These are phyloP conservation scores for Lasiodiplodia hormozganensis DNA, from an alignment of 2,329 filamentous ascomycete species.

Conservation along the genomic window DNA sequence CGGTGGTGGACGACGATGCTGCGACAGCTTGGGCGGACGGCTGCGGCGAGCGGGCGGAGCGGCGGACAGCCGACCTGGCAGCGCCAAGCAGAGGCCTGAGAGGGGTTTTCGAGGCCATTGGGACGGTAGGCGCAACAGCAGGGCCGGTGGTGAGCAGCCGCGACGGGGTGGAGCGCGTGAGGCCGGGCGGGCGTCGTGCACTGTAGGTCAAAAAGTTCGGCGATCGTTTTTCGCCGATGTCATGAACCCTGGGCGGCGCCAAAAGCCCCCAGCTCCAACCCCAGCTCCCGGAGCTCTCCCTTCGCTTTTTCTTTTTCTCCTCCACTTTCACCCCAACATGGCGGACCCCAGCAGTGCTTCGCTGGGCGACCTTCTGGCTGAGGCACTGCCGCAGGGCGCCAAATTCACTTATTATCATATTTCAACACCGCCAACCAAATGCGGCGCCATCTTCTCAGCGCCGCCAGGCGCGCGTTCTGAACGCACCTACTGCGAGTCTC, in stretches of 20 bases:
- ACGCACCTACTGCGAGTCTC: conserved; percentile 84
- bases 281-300: not conserved
- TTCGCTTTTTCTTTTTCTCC: not conserved
- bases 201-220: conserved; percentile 28
- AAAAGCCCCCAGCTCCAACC: conserved; percentile 1
- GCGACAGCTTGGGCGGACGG: conserved; percentile 34
- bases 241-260: conserved; percentile 2
- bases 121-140: conserved; percentile 19
- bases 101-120: conserved; percentile 58
- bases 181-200: conserved; percentile 31
- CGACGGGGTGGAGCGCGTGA: conserved; percentile 32
- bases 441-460: conserved; percentile 78
- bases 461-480: conserved; percentile 75
- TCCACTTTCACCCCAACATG: not conserved
- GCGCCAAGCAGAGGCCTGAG: conserved; percentile 39
- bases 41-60: conserved; percentile 35
- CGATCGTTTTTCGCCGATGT: conserved; percentile 28
- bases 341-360: conserved; percentile 1
- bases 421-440: conserved; percentile 80
- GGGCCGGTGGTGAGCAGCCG: conserved; percentile 29
- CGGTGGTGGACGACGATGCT: conserved; percentile 46
- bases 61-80: conserved; percentile 37
- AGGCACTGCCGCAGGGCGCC: conserved; percentile 59
- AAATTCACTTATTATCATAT: conserved; percentile 81
- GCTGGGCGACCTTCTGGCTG: conserved; percentile 54